phyloP scores from a whole-genome alignment of 768 basidiomycete species.

The Mycena belliarum region DNA sequence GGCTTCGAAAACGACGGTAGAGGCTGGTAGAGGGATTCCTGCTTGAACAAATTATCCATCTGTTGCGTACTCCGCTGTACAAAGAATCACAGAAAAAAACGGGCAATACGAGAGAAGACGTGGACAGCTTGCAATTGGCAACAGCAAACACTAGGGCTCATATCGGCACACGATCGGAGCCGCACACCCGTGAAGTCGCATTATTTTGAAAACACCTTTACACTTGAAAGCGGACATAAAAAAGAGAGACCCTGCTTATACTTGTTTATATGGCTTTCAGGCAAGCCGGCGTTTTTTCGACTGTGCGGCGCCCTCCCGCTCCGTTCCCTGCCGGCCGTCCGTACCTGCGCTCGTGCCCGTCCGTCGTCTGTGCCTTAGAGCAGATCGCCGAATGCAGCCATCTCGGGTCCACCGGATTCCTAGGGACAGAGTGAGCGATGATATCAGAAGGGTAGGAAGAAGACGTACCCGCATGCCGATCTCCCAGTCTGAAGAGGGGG shows the following conservation, averaged over 20 bases:
- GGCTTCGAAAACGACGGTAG: too few species aligned
- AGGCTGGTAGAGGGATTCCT: too few species aligned
- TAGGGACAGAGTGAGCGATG: slow-evolving; percentile 17
- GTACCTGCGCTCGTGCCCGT: neutral
- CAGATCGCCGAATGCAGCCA: slow-evolving; percentile 78
- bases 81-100: too few species aligned
- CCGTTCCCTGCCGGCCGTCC: neutral
- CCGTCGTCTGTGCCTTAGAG: slow-evolving; percentile 42
- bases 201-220: slow-evolving; percentile 20
- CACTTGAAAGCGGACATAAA: slow-evolving; percentile 17
- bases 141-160: too few species aligned
- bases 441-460: neutral
- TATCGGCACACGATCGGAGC: neutral
- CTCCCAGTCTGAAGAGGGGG: slow-evolving; percentile 75
- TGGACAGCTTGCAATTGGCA: too few species aligned
- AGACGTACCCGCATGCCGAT: slow-evolving; percentile 74
- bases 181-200: neutral
- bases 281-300: slow-evolving; percentile 10
- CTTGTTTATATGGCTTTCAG: slow-evolving; percentile 3
- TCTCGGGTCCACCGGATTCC: slow-evolving; percentile 82
- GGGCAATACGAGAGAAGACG: too few species aligned
- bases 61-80: too few species aligned
- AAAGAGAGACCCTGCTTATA: slow-evolving; percentile 14
- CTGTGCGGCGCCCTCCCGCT: neutral
- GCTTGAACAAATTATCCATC: too few species aligned